These are phyloP conservation scores for Cordyceps militaris DNA, from an alignment of 2,329 filamentous ascomycete species.

Conservation along the genomic window DNA sequence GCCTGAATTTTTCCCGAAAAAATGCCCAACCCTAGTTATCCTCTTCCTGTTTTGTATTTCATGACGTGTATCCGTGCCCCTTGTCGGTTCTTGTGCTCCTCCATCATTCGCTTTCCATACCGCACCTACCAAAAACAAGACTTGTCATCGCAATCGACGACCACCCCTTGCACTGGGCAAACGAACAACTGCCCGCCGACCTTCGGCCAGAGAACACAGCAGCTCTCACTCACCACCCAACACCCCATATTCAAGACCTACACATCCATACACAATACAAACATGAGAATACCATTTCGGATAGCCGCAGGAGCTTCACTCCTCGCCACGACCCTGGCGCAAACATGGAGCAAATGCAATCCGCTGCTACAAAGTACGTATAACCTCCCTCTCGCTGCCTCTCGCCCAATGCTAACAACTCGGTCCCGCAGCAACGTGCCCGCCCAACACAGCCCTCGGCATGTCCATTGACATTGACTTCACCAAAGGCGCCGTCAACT, in stretches of 20 bases:
- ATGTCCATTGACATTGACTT: conserved; percentile 82
- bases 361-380: conserved; percentile 9
- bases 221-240: neutral
- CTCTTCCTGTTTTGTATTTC: neutral
- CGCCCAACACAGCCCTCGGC: conserved; percentile 71
- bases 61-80: neutral
- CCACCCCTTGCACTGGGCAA: neutral
- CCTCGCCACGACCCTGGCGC: neutral
- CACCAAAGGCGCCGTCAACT: conserved; percentile 66
- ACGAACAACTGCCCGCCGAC: neutral
- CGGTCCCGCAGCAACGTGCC: conserved; percentile 48
- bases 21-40: neutral
- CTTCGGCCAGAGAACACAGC: neutral
- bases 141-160: neutral
- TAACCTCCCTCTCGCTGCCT: neutral
- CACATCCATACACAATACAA: neutral
- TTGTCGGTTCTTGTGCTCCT: neutral
- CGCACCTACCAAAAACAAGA: neutral
- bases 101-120: neutral
- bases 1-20: neutral
- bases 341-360: conserved; percentile 15
- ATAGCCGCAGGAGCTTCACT: conserved; percentile 7
- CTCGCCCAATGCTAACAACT: conserved; percentile 3
- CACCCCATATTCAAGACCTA: neutral
- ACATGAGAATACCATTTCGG: conserved; percentile 11